Conservation (phyloP, 371 early-diverging fungal species). For the Mycotypha africana region DNA sequence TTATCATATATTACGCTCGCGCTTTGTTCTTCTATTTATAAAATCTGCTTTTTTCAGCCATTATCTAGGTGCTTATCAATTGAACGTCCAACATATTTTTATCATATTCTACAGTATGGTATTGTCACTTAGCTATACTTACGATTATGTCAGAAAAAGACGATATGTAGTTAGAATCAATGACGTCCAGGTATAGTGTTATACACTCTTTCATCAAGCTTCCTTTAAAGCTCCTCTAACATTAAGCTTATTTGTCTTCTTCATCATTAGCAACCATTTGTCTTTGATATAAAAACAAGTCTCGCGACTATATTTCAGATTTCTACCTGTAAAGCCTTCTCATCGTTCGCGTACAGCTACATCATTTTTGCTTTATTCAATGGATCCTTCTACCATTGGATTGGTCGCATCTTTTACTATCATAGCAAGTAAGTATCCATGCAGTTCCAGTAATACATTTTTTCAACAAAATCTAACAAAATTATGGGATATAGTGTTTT, state of each 20-base stretch:
- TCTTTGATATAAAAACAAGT: constrained; percentile 22
- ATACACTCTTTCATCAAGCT: no score
- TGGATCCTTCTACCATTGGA: constrained; percentile 21
- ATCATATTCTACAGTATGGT: constrained; percentile 27
- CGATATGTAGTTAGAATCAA: constrained; percentile 25
- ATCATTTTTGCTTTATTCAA: constrained; percentile 19
- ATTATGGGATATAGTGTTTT: constrained; percentile 23
- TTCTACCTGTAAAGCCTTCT: constrained; percentile 11
- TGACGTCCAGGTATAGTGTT: constrained; percentile 32
- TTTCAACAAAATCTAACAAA: constrained; percentile 7
- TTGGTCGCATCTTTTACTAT: constrained; percentile 23
- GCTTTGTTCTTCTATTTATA: not conserved
- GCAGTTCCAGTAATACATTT: not conserved
- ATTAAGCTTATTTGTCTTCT: not conserved
- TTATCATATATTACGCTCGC: not conserved
- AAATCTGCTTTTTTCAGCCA: constrained; percentile 5
- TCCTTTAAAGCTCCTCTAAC: no score
- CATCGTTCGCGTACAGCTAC: constrained; percentile 17
- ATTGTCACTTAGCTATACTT: constrained; percentile 28
- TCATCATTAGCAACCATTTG: constrained; percentile 21
- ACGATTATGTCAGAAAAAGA: constrained; percentile 21
- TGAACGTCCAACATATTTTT: constrained; percentile 39
- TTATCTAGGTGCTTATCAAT: constrained; percentile 29
- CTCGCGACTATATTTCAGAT: constrained; percentile 13
- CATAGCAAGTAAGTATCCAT: constrained; percentile 16